Evolutionary conservation across 2,329 filamentous ascomycete genomes (phyloP).

Genomic region (Diaporthe caulivora): DNA sequence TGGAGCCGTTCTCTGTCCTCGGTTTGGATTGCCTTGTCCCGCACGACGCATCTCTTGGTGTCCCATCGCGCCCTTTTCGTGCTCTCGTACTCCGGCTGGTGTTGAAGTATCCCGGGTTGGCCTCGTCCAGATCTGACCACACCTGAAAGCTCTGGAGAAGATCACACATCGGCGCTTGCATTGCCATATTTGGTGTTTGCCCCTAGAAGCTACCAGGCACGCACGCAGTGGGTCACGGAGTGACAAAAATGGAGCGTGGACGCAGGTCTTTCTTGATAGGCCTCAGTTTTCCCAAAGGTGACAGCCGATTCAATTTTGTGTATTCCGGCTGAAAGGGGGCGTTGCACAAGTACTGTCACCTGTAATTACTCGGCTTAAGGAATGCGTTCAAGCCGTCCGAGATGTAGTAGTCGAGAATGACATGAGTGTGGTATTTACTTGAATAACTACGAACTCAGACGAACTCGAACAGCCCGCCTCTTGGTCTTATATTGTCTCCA

Average conservation of each 20-base stretch:
- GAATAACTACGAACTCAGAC: neutral
- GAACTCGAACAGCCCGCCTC: neutral
- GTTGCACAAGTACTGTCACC: neutral
- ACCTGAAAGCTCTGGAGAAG: constrained; percentile 21
- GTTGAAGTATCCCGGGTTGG: constrained; percentile 4
- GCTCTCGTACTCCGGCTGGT: neutral
- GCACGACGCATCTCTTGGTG: neutral
- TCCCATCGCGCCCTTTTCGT: neutral
- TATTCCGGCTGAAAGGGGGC: too few species aligned
- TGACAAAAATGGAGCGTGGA: neutral
- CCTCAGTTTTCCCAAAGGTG: neutral
- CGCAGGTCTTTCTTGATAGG: too few species aligned
- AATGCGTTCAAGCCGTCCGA: neutral
- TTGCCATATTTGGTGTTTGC: neutral
- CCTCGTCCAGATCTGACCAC: constrained; percentile 24
- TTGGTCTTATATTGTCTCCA: neutral
- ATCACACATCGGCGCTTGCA: constrained; percentile 18
- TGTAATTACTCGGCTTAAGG: too few species aligned
- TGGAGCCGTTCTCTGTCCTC: neutral
- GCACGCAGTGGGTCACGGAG: too few species aligned
- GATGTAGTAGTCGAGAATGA: neutral
- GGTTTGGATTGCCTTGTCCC: neutral
- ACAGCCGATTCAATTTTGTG: too few species aligned
- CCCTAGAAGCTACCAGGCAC: neutral
- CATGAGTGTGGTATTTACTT: neutral